phyloP scores from a whole-genome alignment of 192 early-diverging fungal species.

The Umbelopsis ramanniana region DNA sequence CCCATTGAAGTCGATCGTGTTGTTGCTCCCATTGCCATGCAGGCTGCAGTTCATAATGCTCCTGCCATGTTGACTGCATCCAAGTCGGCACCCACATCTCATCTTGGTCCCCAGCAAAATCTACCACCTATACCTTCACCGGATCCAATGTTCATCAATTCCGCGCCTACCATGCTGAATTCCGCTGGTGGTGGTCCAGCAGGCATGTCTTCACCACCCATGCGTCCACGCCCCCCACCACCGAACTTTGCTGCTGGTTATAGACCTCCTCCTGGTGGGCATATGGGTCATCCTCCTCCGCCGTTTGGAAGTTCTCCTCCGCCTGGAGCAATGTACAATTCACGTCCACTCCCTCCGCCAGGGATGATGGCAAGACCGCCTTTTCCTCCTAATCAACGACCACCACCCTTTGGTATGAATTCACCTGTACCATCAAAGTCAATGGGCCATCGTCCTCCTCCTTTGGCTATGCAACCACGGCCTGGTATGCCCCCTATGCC shows the following conservation, averaged over 20 bases:
- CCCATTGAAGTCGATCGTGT: slow-evolving; percentile 32
- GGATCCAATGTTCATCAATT: neutral
- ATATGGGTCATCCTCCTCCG: neutral
- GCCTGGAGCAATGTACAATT: neutral
- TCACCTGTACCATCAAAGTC: neutral
- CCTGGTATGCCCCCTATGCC: slow-evolving; percentile 10
- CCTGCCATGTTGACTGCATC: slow-evolving; percentile 10
- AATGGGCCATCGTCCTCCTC: slow-evolving; percentile 16
- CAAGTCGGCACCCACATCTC: slow-evolving; percentile 5
- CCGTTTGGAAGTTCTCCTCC: neutral
- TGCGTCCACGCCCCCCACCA: slow-evolving; percentile 15
- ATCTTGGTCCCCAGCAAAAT: slow-evolving; percentile 4
- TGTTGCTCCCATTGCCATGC: slow-evolving; percentile 36
- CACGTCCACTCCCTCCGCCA: slow-evolving; percentile 21
- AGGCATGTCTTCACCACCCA: slow-evolving; percentile 3
- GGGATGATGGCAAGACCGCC: slow-evolving; percentile 19
- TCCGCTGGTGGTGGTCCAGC: slow-evolving; percentile 1
- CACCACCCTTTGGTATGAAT: slow-evolving; percentile 5
- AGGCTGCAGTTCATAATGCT: slow-evolving; percentile 28
- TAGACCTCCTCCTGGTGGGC: slow-evolving; percentile 24
- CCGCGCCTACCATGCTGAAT: neutral
- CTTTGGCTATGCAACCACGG: slow-evolving; percentile 17
- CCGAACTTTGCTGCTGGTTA: slow-evolving; percentile 1
- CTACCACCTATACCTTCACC: slow-evolving; percentile 18
- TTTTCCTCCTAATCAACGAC: slow-evolving; percentile 14